These are phyloP conservation scores for Phialophora macrospora DNA, from an alignment of 2,329 filamentous ascomycete species.

Conservation along the genomic window DNA sequence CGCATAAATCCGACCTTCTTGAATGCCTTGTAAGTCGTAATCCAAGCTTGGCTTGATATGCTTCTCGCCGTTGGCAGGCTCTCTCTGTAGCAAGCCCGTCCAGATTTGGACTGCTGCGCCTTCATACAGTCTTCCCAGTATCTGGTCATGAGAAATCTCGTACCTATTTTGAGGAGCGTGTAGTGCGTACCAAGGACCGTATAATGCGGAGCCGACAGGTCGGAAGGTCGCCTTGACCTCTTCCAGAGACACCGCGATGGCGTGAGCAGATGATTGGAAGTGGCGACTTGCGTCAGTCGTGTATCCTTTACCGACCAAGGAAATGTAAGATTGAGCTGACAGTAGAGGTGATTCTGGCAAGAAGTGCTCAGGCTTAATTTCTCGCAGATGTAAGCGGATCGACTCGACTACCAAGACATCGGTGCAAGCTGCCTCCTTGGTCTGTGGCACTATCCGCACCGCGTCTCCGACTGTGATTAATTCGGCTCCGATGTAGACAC, in stretches of 20 bases:
- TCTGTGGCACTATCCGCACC: conserved; percentile 55
- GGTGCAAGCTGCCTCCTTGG: conserved; percentile 43
- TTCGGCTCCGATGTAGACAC: conserved; percentile 63
- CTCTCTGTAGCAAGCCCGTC: conserved; percentile 35
- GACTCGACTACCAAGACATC: conserved; percentile 61
- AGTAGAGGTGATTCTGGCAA: conserved; percentile 54
- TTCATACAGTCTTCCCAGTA: conserved; percentile 62
- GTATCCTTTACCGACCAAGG: conserved; percentile 58
- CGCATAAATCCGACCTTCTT: conserved; percentile 56
- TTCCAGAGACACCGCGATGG: conserved; percentile 40
- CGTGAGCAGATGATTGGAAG: conserved; percentile 8
- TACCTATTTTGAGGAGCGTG: conserved; percentile 50
- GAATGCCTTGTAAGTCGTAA: conserved; percentile 54
- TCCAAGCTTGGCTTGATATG: conserved; percentile 45
- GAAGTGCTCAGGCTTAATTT: conserved; percentile 55
- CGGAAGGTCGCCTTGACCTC: conserved; percentile 47
- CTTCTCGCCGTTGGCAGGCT: conserved; percentile 43
- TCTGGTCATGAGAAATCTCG: conserved; percentile 56
- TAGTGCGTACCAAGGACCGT: conserved; percentile 59
- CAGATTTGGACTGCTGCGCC: conserved; percentile 50
- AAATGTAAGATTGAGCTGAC: conserved; percentile 53
- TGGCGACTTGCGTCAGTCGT: conserved; percentile 42
- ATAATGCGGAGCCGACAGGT: conserved; percentile 50
- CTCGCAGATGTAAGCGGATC: conserved; percentile 57
- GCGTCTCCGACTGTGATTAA: conserved; percentile 60